Evolutionary conservation across 1,139 yeast species (phyloP), one percentile per base, ranked within the genome.

Genomic region (Scheffersomyces parashehatae): DNA sequence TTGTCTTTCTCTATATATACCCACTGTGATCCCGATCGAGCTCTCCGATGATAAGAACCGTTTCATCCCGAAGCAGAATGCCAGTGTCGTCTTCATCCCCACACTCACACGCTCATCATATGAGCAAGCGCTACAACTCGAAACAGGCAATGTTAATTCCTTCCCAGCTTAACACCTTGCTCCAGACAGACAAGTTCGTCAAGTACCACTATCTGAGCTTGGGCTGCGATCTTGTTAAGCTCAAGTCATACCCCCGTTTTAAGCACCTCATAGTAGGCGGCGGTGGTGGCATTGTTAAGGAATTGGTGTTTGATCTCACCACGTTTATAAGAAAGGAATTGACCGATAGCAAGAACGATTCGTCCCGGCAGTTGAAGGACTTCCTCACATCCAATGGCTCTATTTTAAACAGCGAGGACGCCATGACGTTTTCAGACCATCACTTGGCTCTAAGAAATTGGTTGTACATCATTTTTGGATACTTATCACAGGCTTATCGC

Each of bases 401-500:
- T 8, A 31, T 31, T 11, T 14, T 31, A 20, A 31, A 14, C 35
- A 14, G 11, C 24, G 35, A 31, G 24, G 35, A 31, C 7, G 35
- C 35, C 4, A 14, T 31, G 35, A 31, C 20, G n/a, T 31, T 31
- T 14, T 31, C 35, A 11, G 35, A 31, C 35, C 35, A 31, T 24
- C 35, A 31, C 35, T 31, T 31, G 10, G 35, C 35, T n/a, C 24
- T 31, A 31, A 31, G 35, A 31, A 56, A 65, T 42, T 62, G 73
- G 66, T 64, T 72, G 35, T 70, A 66, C 47, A 68, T 68, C 16
- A 57, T 63, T 12, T 62, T 70, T 37, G 77, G 77, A n/a, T 68
- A 68, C 45, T 54, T 68, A 54, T 55, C 64, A 41, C 58, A 65
- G 44, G 44, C 54, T 15, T 56, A 64, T 26, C 49, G 60, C 3